Base-by-base conservation (phyloP, 176 grass and related monocot genomes). In the Aegilops bicornis region DNA sequence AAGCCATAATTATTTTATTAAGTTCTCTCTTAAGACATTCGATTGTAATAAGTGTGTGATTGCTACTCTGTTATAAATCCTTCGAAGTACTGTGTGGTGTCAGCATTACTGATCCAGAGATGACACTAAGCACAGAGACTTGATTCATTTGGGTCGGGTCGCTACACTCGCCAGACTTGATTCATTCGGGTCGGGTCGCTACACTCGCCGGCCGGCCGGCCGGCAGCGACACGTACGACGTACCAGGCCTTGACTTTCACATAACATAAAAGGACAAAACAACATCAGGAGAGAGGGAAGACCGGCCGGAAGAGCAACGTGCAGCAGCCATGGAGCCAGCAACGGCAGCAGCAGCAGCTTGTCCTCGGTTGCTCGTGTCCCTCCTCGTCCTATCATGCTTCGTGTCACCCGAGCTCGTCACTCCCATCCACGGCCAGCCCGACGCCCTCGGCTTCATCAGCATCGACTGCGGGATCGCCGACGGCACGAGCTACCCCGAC, bases 381-480 rank as follows among this genome's bases (percentile, higher is more conserved):
- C 33, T 39, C 33, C 56, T 64, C 52, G 7, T 23, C 16, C 75
- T 77, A 2, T 14, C 54, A 12, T 61, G 50, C 54, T 35, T 7
- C 76, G 54, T 23, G 32, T 62, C 76, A n/a, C 19, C 42, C 29
- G 29, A 23, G 24, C 40, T 40, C 19, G 16, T 14, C 25, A 62
- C 13, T 14, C n/a, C 19, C 50, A 3, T 36, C 6, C 27, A 37
- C 4, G 75, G 10, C 23, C 87, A 81, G 88, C 62, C 39, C 16
- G 79, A 81, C 62, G 10, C 61, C 27, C 61, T 67, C 10, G 79
- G 84, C 4, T 90, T 83, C 78, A 73, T 86, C 72, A 90, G 88
- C 88, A 83, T 90, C 72, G 89, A 90, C 79, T 87, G 89, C 73
- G 89, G 89, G 54, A 73, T 83, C 47, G 16, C 65, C 40, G 64